Evolutionary conservation across 78 protist species (phyloP).

Genomic region (Bigelowiella natans): DNA sequence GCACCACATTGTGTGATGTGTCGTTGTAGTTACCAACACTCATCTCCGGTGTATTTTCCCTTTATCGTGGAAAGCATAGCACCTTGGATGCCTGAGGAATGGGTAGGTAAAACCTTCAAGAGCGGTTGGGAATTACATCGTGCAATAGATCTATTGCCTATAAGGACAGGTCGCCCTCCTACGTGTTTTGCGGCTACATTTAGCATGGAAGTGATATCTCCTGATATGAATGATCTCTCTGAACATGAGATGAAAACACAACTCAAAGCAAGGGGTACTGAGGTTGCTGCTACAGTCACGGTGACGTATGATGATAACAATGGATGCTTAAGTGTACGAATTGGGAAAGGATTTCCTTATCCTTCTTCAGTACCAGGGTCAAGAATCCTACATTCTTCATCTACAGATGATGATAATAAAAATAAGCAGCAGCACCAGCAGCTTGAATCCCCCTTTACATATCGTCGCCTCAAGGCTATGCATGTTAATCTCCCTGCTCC

Average conservation of each 20-base stretch:
- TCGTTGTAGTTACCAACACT: background rate
- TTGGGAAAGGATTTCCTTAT: too few species aligned
- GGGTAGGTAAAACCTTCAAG: background rate
- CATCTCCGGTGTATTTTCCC: background rate
- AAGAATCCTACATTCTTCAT: too few species aligned
- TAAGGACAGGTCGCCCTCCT: background rate
- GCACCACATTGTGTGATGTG: background rate
- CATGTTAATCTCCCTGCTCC: background rate
- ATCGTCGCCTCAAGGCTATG: background rate
- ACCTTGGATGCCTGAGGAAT: background rate
- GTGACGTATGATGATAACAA: too few species aligned
- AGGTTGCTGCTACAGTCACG: too few species aligned
- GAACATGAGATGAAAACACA: too few species aligned
- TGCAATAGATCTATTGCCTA: background rate
- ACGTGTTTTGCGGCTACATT: background rate
- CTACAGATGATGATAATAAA: too few species aligned
- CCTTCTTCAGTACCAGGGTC: too few species aligned
- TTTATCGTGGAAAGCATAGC: background rate
- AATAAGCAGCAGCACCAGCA: too few species aligned
- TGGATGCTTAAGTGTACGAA: too few species aligned
- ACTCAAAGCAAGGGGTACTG: too few species aligned
- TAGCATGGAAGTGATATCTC: background rate
- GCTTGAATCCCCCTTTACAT: background rate
- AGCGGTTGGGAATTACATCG: background rate
- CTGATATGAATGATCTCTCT: too few species aligned